These are phyloP conservation scores for Calonectria pseudoreteaudii DNA, from an alignment of 2,329 filamentous ascomycete species.

Conservation along the genomic window DNA sequence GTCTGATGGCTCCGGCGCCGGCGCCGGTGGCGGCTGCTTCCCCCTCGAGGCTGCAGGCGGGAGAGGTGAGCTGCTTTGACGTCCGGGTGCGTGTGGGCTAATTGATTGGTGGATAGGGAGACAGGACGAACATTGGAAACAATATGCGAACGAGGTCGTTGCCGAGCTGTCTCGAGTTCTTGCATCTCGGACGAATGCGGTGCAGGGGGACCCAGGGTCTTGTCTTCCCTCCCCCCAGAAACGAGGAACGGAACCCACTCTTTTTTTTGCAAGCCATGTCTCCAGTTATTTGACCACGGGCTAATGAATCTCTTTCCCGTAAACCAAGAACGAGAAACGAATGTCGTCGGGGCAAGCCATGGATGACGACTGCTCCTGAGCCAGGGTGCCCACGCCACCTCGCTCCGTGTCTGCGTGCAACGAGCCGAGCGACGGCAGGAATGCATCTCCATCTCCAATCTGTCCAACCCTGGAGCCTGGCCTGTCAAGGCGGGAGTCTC, in stretches of 20 bases:
- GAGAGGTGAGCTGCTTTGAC: background rate
- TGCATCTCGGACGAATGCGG: conserved; percentile 9
- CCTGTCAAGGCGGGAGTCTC: background rate
- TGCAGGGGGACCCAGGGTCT: background rate
- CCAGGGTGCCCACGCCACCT: background rate
- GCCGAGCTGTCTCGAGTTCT: conserved; percentile 12
- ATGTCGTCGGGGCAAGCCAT: conserved; percentile 1
- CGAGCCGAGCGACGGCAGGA: conserved; percentile 4
- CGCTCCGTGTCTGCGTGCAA: conserved; percentile 1
- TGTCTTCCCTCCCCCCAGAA: background rate
- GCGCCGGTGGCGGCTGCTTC: background rate
- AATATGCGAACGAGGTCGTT: conserved; percentile 9
- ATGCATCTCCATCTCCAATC: conserved; percentile 29
- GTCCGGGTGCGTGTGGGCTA: background rate
- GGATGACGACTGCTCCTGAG: conserved; percentile 14
- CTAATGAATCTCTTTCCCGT: conserved; percentile 3
- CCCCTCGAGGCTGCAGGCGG: background rate
- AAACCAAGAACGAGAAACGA: background rate
- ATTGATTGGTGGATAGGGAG: conserved; percentile 14
- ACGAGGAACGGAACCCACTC: background rate
- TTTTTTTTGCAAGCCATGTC: conserved; percentile 10
- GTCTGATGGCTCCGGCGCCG: background rate
- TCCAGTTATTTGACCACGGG: conserved; percentile 3
- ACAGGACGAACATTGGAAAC: conserved; percentile 19
- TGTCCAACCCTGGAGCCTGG: conserved; percentile 9